Evolutionary conservation across 2,329 filamentous ascomycete species (phyloP).

Genomic region (Trichoderma sp.): DNA sequence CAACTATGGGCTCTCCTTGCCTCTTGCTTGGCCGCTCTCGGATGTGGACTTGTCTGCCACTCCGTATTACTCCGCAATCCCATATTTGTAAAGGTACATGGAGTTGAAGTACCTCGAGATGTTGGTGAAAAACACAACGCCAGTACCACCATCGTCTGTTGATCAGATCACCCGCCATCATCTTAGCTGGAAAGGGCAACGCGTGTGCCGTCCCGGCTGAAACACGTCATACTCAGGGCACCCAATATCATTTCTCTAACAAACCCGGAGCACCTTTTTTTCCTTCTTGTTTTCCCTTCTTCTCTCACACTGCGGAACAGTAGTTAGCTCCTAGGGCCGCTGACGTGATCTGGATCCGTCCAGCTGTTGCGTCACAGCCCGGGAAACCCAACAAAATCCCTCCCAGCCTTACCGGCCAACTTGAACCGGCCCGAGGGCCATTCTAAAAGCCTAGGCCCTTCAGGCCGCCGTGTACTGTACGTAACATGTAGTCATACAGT

Average conservation of each 20-base stretch:
- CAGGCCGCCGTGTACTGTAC: background rate
- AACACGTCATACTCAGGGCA: background rate
- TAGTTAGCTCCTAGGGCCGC: background rate
- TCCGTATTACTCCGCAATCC: background rate
- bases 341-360: conserved; percentile 16
- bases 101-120: background rate
- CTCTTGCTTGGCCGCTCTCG: background rate
- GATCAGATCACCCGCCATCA: conserved; percentile 16
- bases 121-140: background rate
- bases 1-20: background rate
- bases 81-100: background rate
- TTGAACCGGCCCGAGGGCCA: background rate
- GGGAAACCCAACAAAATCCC: background rate
- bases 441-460: background rate
- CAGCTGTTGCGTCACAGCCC: background rate
- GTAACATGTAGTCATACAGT: too few relatives aligned
- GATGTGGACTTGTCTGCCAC: background rate
- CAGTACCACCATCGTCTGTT: background rate
- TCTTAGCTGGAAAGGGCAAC: background rate
- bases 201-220: background rate
- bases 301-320: background rate
- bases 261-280: background rate
- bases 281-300: background rate
- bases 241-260: background rate
- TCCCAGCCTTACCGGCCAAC: conserved; percentile 11